Conservation (phyloP, 2,329 filamentous ascomycete species). For the Clarireedia hainanense region DNA sequence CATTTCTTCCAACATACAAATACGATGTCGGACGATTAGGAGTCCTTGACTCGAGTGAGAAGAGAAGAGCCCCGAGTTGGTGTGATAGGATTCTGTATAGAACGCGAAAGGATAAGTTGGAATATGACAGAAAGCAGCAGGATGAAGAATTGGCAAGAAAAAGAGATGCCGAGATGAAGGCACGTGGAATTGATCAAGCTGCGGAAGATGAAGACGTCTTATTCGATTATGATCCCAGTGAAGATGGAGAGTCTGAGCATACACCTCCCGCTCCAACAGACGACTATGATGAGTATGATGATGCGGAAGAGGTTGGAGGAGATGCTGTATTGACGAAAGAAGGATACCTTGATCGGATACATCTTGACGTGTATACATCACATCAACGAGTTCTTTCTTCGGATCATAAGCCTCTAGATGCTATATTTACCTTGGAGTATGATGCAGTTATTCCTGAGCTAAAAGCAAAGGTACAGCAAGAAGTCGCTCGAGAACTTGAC, state of each 20-base stretch:
- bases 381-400: slow-evolving; percentile 87
- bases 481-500: slow-evolving; percentile 82
- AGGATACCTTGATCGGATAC: slow-evolving; percentile 46
- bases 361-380: slow-evolving; percentile 65
- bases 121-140: slow-evolving; percentile 53
- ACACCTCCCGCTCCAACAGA: slow-evolving; percentile 34
- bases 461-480: slow-evolving; percentile 75
- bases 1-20: slow-evolving; percentile 92
- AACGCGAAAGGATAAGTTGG: slow-evolving; percentile 61
- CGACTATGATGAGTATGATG: slow-evolving; percentile 42
- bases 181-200: slow-evolving; percentile 64
- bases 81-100: slow-evolving; percentile 90
- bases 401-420: slow-evolving; percentile 87
- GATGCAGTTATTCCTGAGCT: slow-evolving; percentile 79
- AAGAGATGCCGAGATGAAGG: slow-evolving; percentile 79
- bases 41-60: slow-evolving; percentile 91
- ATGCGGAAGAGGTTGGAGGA: slow-evolving; percentile 35
- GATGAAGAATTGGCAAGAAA: slow-evolving; percentile 61
- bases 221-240: slow-evolving; percentile 84
- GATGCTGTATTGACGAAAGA: slow-evolving; percentile 47
- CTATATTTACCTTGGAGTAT: slow-evolving; percentile 76
- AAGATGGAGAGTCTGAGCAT: slow-evolving; percentile 52
- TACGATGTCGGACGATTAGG: slow-evolving; percentile 93
- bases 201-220: slow-evolving; percentile 73
- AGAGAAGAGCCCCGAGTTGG: slow-evolving; percentile 88